Evolutionary conservation across 495 filamentous ascomycete species (phyloP).

Genomic region (Terfezia boudieri): DNA sequence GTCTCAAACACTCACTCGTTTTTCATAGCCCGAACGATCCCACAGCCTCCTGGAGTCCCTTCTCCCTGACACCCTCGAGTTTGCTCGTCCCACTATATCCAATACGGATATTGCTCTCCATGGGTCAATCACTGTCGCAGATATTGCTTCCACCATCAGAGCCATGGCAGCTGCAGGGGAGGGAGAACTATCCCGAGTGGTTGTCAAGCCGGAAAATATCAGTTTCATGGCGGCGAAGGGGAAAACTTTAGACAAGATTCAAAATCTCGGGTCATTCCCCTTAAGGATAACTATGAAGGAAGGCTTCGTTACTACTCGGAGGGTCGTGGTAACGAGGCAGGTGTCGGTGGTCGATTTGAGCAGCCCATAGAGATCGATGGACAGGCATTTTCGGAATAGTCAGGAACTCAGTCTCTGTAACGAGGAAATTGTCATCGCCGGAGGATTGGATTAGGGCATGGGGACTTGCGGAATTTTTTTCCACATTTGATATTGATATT

Average conservation of each 20-base stretch:
- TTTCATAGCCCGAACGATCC: no score
- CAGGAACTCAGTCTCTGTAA: not conserved
- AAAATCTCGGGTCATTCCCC: conserved; percentile 31
- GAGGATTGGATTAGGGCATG: no score
- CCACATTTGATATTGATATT: no score
- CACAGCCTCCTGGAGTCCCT: conserved; percentile 14
- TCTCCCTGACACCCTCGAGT: conserved; percentile 28
- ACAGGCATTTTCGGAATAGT: not conserved
- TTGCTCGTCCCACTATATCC: conserved; percentile 30
- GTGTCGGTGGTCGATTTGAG: not conserved
- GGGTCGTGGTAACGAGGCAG: not conserved
- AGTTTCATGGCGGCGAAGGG: conserved; percentile 11
- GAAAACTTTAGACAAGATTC: conserved; percentile 23
- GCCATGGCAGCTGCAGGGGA: conserved; percentile 25
- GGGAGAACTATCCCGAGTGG: conserved; percentile 28
- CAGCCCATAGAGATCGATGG: not conserved
- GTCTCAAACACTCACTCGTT: no score
- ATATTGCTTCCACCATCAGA: conserved; percentile 29
- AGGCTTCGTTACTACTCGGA: conserved; percentile 3
- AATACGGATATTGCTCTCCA: conserved; percentile 25
- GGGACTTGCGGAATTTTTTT: no score
- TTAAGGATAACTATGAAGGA: conserved; percentile 33
- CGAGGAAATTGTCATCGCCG: no score
- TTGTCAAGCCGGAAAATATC: conserved; percentile 30
- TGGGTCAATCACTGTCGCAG: conserved; percentile 32